Conservation (phyloP, 495 filamentous ascomycete species). For the Neurospora sp. region DNA sequence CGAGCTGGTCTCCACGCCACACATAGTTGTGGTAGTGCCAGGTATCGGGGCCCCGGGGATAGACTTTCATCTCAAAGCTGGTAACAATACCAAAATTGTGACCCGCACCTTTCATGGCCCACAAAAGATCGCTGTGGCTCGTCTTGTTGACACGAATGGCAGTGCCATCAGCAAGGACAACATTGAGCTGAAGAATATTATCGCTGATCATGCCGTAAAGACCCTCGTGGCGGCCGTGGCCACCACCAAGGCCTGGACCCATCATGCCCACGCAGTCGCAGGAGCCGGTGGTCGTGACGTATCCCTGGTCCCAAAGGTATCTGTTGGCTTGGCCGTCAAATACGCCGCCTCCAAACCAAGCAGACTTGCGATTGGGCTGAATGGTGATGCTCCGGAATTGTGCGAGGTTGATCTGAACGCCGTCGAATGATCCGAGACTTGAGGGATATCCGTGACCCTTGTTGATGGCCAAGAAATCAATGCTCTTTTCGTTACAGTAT, state of each 20-base stretch:
- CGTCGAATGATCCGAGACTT: not conserved
- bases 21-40: constrained; percentile 37
- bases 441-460: not conserved
- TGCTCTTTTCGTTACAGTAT: not conserved
- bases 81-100: constrained; percentile 56
- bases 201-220: not conserved
- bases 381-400: not conserved
- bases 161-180: not conserved
- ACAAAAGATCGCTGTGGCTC: constrained; percentile 37
- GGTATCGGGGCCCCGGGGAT: constrained; percentile 22
- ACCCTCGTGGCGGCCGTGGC: not conserved
- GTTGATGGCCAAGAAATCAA: not conserved
- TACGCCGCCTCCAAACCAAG: not conserved
- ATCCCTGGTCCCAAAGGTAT: not conserved
- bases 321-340: not conserved
- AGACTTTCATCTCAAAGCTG: constrained; percentile 37
- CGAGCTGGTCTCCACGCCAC: constrained; percentile 41
- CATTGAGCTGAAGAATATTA: not conserved
- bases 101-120: constrained; percentile 52
- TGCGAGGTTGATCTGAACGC: not conserved
- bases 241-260: not conserved
- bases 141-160: not conserved
- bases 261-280: constrained; percentile 48
- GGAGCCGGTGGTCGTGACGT: constrained; percentile 28
- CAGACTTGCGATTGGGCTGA: not conserved